Evolutionary conservation across 352 stramenopile genomes (phyloP).

Genomic region (Phytophthora lateralis): DNA sequence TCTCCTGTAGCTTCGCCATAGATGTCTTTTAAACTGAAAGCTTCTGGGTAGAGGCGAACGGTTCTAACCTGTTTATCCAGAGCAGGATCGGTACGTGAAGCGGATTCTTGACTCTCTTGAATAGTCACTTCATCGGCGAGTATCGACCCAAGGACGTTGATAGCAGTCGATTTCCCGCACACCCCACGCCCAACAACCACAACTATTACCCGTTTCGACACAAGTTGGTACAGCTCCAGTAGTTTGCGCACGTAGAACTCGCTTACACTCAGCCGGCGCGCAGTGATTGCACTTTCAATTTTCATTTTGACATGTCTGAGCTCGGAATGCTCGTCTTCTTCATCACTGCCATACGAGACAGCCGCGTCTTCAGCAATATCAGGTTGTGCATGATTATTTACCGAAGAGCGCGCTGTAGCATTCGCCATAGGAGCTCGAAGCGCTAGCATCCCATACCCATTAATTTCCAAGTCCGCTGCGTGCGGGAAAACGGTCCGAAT

Average conservation of each 20-base stretch:
- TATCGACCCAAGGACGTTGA: slow-evolving; percentile 47
- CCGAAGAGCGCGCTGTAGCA: neutral
- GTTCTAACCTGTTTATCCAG: slow-evolving; percentile 29
- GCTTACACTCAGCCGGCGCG: slow-evolving; percentile 35
- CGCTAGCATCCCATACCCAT: slow-evolving; percentile 23
- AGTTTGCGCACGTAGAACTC: slow-evolving; percentile 63
- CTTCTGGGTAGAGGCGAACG: slow-evolving; percentile 46
- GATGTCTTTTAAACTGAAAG: slow-evolving; percentile 52
- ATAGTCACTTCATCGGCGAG: slow-evolving; percentile 14
- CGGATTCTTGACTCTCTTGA: slow-evolving; percentile 2
- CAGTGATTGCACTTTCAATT: slow-evolving; percentile 32
- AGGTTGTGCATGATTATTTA: slow-evolving; percentile 3
- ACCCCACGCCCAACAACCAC: slow-evolving; percentile 55
- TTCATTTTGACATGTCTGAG: slow-evolving; percentile 38
- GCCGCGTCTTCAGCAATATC: slow-evolving; percentile 6
- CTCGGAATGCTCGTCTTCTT: slow-evolving; percentile 40
- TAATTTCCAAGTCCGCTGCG: slow-evolving; percentile 49
- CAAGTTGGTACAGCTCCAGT: slow-evolving; percentile 62
- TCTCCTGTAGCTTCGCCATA: slow-evolving; percentile 58
- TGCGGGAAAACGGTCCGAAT: slow-evolving; percentile 45
- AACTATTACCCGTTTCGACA: slow-evolving; percentile 40
- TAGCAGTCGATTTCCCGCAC: slow-evolving; percentile 66
- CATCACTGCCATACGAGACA: slow-evolving; percentile 49
- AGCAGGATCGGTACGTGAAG: neutral
- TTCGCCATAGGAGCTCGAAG: slow-evolving; percentile 17